Conservation (phyloP, 352 stramenopile genomes). For the Pythium plurisporium region DNA sequence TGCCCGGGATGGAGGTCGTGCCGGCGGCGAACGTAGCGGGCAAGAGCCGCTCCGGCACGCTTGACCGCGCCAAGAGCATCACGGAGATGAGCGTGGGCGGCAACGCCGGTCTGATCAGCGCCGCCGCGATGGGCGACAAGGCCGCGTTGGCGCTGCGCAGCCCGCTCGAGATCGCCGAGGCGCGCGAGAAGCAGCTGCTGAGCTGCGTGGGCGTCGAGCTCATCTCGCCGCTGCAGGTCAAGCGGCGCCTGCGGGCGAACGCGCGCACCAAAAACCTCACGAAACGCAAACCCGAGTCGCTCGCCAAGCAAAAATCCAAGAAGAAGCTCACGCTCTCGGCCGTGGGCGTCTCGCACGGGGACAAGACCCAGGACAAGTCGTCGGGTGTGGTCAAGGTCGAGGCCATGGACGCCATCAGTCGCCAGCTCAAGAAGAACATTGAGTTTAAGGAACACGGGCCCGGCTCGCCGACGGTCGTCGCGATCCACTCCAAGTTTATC, state of each 20-base stretch:
- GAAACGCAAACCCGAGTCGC: conserved; percentile 31
- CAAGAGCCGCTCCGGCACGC: conserved; percentile 5
- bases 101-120: conserved; percentile 22
- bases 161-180: conserved; percentile 73
- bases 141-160: conserved; percentile 29
- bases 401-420: conserved; percentile 86
- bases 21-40: neutral
- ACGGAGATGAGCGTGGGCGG: conserved; percentile 33
- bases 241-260: conserved; percentile 63
- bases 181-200: conserved; percentile 73
- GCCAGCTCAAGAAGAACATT: conserved; percentile 88
- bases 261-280: conserved; percentile 51
- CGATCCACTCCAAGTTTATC: conserved; percentile 96
- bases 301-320: conserved; percentile 28
- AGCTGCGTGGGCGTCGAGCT: conserved; percentile 80
- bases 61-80: conserved; percentile 36
- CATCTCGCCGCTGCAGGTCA: conserved; percentile 79
- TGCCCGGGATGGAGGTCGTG: conserved; percentile 67
- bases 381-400: conserved; percentile 87
- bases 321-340: conserved; percentile 40
- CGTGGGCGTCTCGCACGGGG: conserved; percentile 13
- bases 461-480: conserved; percentile 89
- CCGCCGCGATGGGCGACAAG: conserved; percentile 15
- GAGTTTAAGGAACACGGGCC: conserved; percentile 90
- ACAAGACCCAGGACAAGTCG: conserved; percentile 38